Conservation (phyloP, 129 eudicot species). For the Solidago caesia region DNA sequence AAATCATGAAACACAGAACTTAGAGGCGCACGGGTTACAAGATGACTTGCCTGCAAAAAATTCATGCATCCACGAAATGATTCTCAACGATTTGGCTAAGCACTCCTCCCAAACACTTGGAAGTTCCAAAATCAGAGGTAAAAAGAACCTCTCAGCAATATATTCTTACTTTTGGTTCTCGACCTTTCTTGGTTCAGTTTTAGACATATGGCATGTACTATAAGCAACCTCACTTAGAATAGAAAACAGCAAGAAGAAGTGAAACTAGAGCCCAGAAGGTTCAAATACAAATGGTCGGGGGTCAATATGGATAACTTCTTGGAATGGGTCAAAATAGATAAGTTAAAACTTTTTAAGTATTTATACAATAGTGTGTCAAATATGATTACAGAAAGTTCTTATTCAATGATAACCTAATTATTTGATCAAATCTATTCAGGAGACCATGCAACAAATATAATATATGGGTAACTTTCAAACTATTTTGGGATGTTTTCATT, state of each 20-base stretch:
- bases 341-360: no score
- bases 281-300: background rate
- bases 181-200: background rate
- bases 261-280: background rate
- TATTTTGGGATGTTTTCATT: background rate
- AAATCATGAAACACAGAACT: conserved; percentile 7
- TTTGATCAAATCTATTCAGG: background rate
- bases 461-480: background rate
- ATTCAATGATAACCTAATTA: no score
- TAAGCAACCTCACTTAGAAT: background rate
- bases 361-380: background rate
- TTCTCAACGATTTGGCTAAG: conserved; percentile 16
- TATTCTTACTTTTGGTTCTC: background rate
- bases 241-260: background rate
- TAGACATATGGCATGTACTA: background rate
- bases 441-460: background rate
- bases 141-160: background rate
- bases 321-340: background rate
- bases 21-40: conserved; percentile 15
- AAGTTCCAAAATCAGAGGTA: conserved; percentile 18
- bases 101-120: conserved; percentile 1
- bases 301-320: background rate
- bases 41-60: conserved; percentile 17
- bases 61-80: background rate
- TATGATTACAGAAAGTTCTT: no score